These are phyloP conservation scores for Cladosporium austrohemisphaericum DNA, from an alignment of 2,329 filamentous ascomycete species.

Conservation along the genomic window DNA sequence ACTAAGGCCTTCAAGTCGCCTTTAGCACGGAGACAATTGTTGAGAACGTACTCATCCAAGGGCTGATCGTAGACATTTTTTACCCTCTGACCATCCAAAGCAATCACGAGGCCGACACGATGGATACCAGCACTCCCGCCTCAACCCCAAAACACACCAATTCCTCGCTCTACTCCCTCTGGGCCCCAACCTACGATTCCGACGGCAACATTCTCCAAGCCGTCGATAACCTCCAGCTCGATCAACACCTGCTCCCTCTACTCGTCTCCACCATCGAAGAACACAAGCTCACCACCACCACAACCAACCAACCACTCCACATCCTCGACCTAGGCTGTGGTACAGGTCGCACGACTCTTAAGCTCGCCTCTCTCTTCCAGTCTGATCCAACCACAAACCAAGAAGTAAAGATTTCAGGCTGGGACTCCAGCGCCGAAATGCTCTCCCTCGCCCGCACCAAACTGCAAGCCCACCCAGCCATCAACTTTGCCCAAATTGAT, in stretches of 20 bases:
- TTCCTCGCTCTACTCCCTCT: constrained; percentile 47
- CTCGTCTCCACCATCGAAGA: neutral
- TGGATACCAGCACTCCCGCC: no score
- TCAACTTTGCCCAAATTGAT: constrained; percentile 1
- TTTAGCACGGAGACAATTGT: no score
- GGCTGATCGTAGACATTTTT: no score
- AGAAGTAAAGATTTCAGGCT: no score
- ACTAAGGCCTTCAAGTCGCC: no score
- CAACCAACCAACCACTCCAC: constrained; percentile 27
- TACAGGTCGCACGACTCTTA: constrained; percentile 56
- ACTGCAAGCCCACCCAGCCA: constrained; percentile 1
- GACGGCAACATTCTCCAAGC: constrained; percentile 65
- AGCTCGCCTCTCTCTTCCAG: constrained; percentile 43
- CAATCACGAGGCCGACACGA: no score
- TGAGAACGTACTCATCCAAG: no score
- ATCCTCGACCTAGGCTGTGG: constrained; percentile 64
- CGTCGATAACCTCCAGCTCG: constrained; percentile 57
- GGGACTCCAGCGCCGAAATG: constrained; percentile 29
- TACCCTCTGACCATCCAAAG: no score
- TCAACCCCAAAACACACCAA: constrained; percentile 30
- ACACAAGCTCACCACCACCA: constrained; percentile 20
- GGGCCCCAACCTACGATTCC: constrained; percentile 58
- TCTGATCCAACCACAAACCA: no score
- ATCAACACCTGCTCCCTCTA: constrained; percentile 43
- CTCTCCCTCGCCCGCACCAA: constrained; percentile 37